Evolutionary conservation across 805 yeast species (phyloP).

Genomic region (Yarrowia sp.): DNA sequence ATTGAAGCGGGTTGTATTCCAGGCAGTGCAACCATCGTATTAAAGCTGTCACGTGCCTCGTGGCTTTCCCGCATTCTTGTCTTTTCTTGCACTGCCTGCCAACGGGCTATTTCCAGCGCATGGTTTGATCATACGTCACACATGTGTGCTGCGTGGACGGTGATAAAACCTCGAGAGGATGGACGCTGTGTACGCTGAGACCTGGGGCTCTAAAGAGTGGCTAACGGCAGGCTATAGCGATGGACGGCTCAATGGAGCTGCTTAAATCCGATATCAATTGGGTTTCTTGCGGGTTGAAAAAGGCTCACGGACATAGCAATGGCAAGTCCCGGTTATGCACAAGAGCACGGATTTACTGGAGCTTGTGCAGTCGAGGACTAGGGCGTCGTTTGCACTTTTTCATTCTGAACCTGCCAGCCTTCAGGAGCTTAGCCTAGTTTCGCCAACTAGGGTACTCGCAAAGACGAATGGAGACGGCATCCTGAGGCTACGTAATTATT

Average conservation of each 20-base stretch:
- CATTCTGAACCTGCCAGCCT: too few relatives aligned
- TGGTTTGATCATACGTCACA: conserved; percentile 5
- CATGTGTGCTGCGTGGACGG: conserved; percentile 12
- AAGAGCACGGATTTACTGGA: too few relatives aligned
- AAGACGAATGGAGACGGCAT: too few relatives aligned
- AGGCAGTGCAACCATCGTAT: too few relatives aligned
- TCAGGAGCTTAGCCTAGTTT: too few relatives aligned
- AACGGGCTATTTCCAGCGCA: background rate
- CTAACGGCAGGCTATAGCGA: background rate
- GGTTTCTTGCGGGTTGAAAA: background rate
- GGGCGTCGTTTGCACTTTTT: too few relatives aligned
- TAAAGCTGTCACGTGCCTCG: too few relatives aligned
- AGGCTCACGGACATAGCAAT: background rate
- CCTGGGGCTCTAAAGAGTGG: background rate
- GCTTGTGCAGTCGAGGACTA: too few relatives aligned
- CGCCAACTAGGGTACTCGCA: too few relatives aligned
- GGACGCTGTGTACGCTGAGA: background rate
- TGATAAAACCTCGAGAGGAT: too few relatives aligned
- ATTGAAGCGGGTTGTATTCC: too few relatives aligned
- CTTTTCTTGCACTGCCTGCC: background rate
- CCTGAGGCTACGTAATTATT: background rate
- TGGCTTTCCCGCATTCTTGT: too few relatives aligned
- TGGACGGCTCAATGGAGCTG: background rate
- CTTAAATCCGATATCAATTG: background rate
- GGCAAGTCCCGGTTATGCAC: background rate